Percentiles rank a stretch among this genome's conserved stretches.
Conservation (phyloP, 345 rosid species). For the Aegle marmelos region DNA sequence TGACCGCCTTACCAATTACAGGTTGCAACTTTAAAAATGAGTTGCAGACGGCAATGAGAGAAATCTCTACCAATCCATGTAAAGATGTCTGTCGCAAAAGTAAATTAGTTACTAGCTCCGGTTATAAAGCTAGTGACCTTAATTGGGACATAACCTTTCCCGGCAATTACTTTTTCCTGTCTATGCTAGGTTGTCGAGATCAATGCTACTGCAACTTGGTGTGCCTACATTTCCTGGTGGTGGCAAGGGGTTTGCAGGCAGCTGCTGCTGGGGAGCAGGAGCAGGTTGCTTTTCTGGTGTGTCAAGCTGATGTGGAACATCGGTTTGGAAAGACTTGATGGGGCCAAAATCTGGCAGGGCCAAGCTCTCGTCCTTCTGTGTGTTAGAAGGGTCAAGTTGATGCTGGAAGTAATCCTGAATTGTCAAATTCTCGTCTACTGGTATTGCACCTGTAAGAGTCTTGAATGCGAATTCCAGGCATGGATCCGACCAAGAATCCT, state of each 20-base stretch:
- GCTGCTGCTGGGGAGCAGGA: conserved; percentile 9
- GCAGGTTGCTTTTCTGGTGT: conserved; percentile 15
- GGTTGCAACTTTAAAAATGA: not conserved
- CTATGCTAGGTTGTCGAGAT: conserved; percentile 22
- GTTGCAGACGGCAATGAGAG: not conserved
- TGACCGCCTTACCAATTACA: too few relatives aligned
- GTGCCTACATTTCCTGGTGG: conserved; percentile 16
- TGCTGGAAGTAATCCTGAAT: conserved; percentile 41
- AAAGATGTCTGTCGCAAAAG: not conserved
- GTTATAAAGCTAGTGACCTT: not conserved
- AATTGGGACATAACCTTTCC: conserved; percentile 15
- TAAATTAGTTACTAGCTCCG: not conserved
- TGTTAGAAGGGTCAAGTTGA: conserved; percentile 19
- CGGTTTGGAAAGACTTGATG: conserved; percentile 30
- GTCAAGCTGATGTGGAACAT: conserved; percentile 22
- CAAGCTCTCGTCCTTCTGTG: conserved; percentile 23
- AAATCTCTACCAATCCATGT: not conserved
- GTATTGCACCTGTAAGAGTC: conserved; percentile 37
- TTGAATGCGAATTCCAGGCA: conserved; percentile 47
- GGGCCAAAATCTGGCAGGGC: conserved; percentile 35
- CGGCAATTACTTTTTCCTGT: conserved; percentile 9
- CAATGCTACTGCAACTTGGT: conserved; percentile 16
- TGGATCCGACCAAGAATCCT: conserved; percentile 42
- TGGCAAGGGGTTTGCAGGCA: conserved; percentile 3
- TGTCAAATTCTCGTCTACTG: conserved; percentile 31